Percentiles rank a stretch among this genome's conserved stretches.
Conservation (phyloP, 352 stramenopile species). For the Pythium aphanidermatum region DNA sequence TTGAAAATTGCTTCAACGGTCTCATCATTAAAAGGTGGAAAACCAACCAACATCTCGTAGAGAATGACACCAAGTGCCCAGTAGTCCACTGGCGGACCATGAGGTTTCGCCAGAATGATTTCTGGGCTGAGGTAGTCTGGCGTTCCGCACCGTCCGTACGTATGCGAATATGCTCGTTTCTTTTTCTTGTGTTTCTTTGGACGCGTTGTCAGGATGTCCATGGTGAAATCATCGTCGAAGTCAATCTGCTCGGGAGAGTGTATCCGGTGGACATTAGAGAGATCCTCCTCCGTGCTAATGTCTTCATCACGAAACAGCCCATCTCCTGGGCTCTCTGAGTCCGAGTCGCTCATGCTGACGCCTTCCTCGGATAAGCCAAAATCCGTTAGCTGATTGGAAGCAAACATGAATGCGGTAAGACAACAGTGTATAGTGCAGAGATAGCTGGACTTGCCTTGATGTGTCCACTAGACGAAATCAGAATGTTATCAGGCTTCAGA, state of each 20-base stretch:
- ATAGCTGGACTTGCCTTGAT: slow-evolving; percentile 85
- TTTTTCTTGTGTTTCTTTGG: slow-evolving; percentile 23
- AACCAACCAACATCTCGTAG: slow-evolving; percentile 86
- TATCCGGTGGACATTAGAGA: slow-evolving; percentile 3
- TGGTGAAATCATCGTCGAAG: slow-evolving; percentile 18
- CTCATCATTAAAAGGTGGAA: slow-evolving; percentile 87
- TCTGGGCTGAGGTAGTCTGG: slow-evolving; percentile 88
- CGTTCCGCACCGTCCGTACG: slow-evolving; percentile 73
- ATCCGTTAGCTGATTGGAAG: slow-evolving; percentile 73
- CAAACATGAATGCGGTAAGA: too few species aligned
- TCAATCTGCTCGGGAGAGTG: slow-evolving; percentile 16
- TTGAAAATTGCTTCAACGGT: slow-evolving; percentile 83
- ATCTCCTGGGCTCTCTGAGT: slow-evolving; percentile 19
- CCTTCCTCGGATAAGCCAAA: slow-evolving; percentile 84
- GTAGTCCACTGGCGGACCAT: slow-evolving; percentile 81
- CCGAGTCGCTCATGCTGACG: slow-evolving; percentile 40
- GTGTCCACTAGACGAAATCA: slow-evolving; percentile 82
- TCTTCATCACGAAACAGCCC: slow-evolving; percentile 15
- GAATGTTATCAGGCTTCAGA: slow-evolving; percentile 88
- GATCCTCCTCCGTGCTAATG: neutral
- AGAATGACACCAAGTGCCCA: slow-evolving; percentile 90
- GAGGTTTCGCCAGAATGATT: slow-evolving; percentile 67
- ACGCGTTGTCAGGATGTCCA: slow-evolving; percentile 12
- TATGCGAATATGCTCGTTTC: slow-evolving; percentile 43
- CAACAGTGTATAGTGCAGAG: too few species aligned